Base-by-base conservation (phyloP, 768 basidiomycete species). In the Trametes meyenii region DNA sequence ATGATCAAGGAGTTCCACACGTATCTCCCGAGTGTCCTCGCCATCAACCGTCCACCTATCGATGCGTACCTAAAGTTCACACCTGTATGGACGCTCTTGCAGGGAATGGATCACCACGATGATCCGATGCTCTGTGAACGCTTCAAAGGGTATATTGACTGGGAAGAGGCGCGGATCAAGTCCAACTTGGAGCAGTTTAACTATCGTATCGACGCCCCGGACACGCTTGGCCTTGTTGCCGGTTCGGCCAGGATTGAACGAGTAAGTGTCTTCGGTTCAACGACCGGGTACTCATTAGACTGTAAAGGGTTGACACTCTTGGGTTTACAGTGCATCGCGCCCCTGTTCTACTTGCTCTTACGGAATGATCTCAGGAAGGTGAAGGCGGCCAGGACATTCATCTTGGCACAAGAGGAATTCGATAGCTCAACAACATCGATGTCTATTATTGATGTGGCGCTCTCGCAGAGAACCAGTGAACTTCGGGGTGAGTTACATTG, bases 211-310 rank as follows among this genome's bases (percentile, higher is more conserved):
- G 73, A 75, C 44, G 71, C 66, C 2, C 21, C 50, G 0, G 73
- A 74, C 35, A 73, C 72, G 1, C 58, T 75, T 7, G 49, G 60
- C 3, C 65, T 74, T 2, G 64, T 75, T 1, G 55, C 67, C 10
- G 74, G 72, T 1, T 52, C 64, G 3, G 70, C 69, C 3, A 63
- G 71, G 11, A 60, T 72, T 4, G 74, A 75, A 53, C 70, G 67
- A 67, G 74, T 73, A 39, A 19, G 40, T 13, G 19, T 21, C 42
- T 42, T 42, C 13, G 35, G 10, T n/a, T 42, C n/a, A 5, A 14
- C 14, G 40, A 5, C 7, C 26, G 23, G 14, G 35, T 16, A 23
- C 42, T 17, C 14, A 1, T 33, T 33, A 33, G 29, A 33, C 23
- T 19, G 14, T 54, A 14, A 5, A 8, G 21, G 17, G 7, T 4